Percentiles rank a stretch among this genome's conserved stretches.
Conservation (phyloP, 495 filamentous ascomycete species). For the Opeltia flavorubescens region DNA sequence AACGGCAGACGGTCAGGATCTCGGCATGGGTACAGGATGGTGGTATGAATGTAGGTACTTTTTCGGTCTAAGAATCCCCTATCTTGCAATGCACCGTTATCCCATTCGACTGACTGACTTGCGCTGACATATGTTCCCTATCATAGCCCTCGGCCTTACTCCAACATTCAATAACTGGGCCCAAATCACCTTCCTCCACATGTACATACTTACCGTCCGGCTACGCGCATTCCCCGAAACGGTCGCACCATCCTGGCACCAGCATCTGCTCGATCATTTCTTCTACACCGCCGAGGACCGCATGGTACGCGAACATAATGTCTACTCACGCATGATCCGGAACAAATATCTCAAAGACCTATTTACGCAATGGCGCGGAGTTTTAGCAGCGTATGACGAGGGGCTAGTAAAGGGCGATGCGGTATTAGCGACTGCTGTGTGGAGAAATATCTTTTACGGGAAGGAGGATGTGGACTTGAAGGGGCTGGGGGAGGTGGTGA, state of each 20-base stretch:
- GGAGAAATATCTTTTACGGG: conserved; percentile 79
- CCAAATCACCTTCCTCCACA: conserved; percentile 87
- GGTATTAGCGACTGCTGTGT: conserved; percentile 73
- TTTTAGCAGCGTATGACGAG: conserved; percentile 75
- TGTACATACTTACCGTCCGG: conserved; percentile 85
- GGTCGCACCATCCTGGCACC: conserved; percentile 50
- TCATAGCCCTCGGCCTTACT: conserved; percentile 41
- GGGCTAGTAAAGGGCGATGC: conserved; percentile 72
- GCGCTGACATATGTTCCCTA: neutral
- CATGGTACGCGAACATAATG: conserved; percentile 61
- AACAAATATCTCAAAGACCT: conserved; percentile 86
- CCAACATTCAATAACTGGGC: conserved; percentile 93
- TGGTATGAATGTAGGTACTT: conserved; percentile 73
- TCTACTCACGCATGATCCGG: conserved; percentile 48
- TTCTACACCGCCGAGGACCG: conserved; percentile 81
- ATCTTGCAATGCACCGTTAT: neutral
- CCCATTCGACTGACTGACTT: neutral
- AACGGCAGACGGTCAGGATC: conserved; percentile 58
- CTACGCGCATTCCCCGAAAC: conserved; percentile 55
- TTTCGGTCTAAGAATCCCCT: neutral
- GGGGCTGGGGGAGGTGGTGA: conserved; percentile 57
- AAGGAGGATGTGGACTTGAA: conserved; percentile 53
- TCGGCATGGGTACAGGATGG: conserved; percentile 60
- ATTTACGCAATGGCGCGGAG: conserved; percentile 80
- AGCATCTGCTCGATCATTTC: conserved; percentile 79